A percentile compares a stretch with the other conserved stretches of the same genome.
phyloP scores from a whole-genome alignment of 2,329 filamentous ascomycete genomes.

The Nemania sp. region DNA sequence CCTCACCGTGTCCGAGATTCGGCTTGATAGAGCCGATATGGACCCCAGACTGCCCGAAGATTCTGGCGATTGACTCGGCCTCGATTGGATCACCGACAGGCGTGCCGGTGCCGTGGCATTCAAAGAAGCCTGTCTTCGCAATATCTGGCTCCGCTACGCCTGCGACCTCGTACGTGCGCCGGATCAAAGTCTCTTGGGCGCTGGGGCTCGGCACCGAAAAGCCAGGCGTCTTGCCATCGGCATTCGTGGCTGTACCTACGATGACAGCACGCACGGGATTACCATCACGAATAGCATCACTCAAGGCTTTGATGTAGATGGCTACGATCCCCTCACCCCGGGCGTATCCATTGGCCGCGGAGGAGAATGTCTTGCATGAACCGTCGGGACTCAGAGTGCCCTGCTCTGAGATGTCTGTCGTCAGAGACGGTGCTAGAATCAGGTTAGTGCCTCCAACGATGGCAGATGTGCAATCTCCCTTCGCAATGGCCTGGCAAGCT shows the following conservation, averaged over 20 bases:
- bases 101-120: slow-evolving; percentile 52
- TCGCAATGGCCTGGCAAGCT: slow-evolving; percentile 38
- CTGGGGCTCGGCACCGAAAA: slow-evolving; percentile 46
- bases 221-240: slow-evolving; percentile 44
- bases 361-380: slow-evolving; percentile 41
- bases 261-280: slow-evolving; percentile 44
- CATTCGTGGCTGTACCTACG: slow-evolving; percentile 34
- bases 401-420: slow-evolving; percentile 18
- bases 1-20: slow-evolving; percentile 49
- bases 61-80: slow-evolving; percentile 40
- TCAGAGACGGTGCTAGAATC: slow-evolving; percentile 31
- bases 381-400: slow-evolving; percentile 30
- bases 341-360: slow-evolving; percentile 49
- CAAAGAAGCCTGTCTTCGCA: background rate
- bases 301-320: slow-evolving; percentile 48
- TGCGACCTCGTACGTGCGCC: slow-evolving; percentile 41
- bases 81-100: slow-evolving; percentile 49
- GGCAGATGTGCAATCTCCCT: slow-evolving; percentile 38
- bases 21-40: slow-evolving; percentile 33
- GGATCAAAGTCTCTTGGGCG: slow-evolving; percentile 47
- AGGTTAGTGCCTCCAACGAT: slow-evolving; percentile 40
- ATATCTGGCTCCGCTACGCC: slow-evolving; percentile 13
- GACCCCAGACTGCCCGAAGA: slow-evolving; percentile 35
- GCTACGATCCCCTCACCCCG: slow-evolving; percentile 48
- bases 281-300: slow-evolving; percentile 47